These are phyloP conservation scores for Monocercomonoides exilis DNA, from an alignment of 78 protist genomes.

Conservation along the genomic window DNA sequence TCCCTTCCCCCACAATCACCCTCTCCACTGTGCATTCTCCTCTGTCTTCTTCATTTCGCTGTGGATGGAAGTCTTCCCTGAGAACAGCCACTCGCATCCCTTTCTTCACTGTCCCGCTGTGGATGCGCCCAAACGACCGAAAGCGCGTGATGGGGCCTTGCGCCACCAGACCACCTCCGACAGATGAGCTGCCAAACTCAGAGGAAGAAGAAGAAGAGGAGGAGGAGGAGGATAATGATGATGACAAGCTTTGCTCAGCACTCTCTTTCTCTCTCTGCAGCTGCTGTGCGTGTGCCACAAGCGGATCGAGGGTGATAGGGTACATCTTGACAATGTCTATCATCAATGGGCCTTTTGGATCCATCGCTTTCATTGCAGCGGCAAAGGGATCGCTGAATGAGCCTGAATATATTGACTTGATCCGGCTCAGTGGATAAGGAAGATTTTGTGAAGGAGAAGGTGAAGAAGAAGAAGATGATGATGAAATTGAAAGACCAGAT, in stretches of 20 bases:
- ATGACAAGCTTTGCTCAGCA: no score
- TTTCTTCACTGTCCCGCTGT: constrained; percentile 63
- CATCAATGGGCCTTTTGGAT: constrained; percentile 61
- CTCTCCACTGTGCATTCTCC: constrained; percentile 1
- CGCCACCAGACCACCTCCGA: no score
- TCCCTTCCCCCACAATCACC: constrained; percentile 44
- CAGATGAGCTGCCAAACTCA: no score
- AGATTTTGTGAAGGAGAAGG: no score
- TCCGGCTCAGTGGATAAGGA: background rate
- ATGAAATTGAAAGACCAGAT: no score
- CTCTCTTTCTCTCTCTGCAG: no score
- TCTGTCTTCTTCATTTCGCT: constrained; percentile 85
- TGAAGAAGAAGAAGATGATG: no score
- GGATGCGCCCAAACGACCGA: constrained; percentile 69
- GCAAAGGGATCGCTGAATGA: background rate
- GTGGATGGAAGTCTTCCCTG: constrained; percentile 76
- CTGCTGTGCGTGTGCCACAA: no score
- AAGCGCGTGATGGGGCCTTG: no score
- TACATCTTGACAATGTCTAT: constrained; percentile 62
- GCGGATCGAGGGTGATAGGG: no score
- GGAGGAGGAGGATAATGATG: no score
- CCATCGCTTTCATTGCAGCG: background rate
- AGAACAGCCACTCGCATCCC: constrained; percentile 60
- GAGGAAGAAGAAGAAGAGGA: no score
- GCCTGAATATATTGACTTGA: background rate